These are phyloP conservation scores for Cokeromyces recurvatus DNA, from an alignment of 371 early-diverging fungal species.

Conservation along the genomic window DNA sequence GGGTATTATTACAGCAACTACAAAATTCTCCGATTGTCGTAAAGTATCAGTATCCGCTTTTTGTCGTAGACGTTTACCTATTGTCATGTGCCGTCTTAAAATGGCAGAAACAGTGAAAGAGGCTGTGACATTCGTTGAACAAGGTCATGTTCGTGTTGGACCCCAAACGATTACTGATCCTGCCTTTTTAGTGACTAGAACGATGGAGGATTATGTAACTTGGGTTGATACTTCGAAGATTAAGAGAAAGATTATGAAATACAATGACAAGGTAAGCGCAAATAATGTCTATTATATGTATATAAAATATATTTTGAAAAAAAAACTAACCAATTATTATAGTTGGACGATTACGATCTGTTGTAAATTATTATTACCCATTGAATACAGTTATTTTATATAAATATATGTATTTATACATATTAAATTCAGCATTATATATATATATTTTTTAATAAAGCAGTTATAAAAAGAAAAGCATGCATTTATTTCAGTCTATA, in stretches of 20 bases:
- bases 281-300: neutral
- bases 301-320: neutral
- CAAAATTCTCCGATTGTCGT: constrained; percentile 83
- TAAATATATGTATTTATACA: no score
- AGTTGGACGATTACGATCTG: constrained; percentile 68
- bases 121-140: constrained; percentile 94
- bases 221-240: constrained; percentile 99
- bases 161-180: constrained; percentile 90
- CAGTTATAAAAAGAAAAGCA: no score
- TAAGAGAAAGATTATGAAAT: constrained; percentile 96
- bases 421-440: no score
- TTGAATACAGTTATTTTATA: no score
- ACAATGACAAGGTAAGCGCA: constrained; percentile 87
- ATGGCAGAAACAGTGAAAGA: constrained; percentile 97
- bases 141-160: constrained; percentile 97
- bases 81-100: constrained; percentile 92
- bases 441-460: no score
- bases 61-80: constrained; percentile 91
- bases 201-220: constrained; percentile 98
- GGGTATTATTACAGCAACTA: constrained; percentile 86
- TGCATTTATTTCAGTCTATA: no score
- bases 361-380: constrained; percentile 52
- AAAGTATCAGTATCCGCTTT: constrained; percentile 92
- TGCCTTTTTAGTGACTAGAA: constrained; percentile 82
- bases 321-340: constrained; percentile 6